Base-by-base conservation (phyloP, 352 stramenopile species). In the Phytophthora sojae region DNA sequence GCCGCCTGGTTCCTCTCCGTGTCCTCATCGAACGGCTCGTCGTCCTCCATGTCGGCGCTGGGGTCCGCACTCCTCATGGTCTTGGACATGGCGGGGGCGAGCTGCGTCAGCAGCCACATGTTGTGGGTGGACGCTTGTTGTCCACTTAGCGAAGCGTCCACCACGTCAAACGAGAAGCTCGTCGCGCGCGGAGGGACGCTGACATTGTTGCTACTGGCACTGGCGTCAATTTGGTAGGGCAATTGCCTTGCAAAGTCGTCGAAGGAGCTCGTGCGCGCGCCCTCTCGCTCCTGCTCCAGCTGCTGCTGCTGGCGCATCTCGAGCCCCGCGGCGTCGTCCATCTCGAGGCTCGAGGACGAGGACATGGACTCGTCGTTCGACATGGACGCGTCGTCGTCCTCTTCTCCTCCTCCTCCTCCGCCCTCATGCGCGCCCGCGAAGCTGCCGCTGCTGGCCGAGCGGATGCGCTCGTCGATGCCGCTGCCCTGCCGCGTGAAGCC, bases 331-430 rank as follows among this genome's bases (percentile, higher is more conserved):
- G 42, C 63, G 6, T 73, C 65, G 39, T 82, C 77, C 29, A 82
- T 77, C 37, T 76, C 78, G 9, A 86, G 54, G 25, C 67, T 87
- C 3, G 82, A 87, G 17, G 68, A 73, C 26, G 80, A 88, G 19
- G 67, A 80, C 82, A 90, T 90, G 56, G 78, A 86, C 66, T 88
- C 82, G 61, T 90, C 82, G 47, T 86, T 80, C 4, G 81, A 89
- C 81, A 89, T 89, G 72, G 66, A 74, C 60, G 69, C 79, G 54
- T 89, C 79, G 19, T 71, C 69, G 60, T 82, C 77, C 15, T 61
- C 71, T 6, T 44, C 12, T 21, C 25, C 30, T 35, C 30, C 29
- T 21, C 23, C 23, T 26, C 23, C 25, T 26, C 25, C 25, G 2
- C 65, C 71, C 15, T 73, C 59, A 6, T 52, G 57, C 3, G 55